phyloP scores from a whole-genome alignment of 305 asterid species.

The Caryopteris hybrid region DNA sequence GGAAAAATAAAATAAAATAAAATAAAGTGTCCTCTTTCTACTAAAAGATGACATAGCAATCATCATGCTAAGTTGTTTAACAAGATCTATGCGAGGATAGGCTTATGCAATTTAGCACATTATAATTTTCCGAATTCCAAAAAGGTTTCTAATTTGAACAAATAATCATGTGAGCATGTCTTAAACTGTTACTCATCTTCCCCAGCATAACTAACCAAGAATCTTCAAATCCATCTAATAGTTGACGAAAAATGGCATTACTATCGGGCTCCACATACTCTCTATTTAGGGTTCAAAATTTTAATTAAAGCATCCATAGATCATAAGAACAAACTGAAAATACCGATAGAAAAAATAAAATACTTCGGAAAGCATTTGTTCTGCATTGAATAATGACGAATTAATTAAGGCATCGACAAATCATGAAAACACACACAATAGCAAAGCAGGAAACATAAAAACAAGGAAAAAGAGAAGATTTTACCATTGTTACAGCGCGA shows the following conservation, averaged over 20 bases:
- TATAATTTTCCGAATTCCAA: neutral
- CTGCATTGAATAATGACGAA: neutral
- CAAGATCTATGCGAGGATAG: neutral
- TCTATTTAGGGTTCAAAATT: neutral
- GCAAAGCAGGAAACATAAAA: neutral
- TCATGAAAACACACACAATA: neutral
- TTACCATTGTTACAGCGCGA: conserved; percentile 23
- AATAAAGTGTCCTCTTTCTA: neutral
- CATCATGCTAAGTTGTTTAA: neutral
- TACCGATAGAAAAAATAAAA: neutral
- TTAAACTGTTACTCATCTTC: neutral
- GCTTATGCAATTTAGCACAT: neutral
- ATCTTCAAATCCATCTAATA: too few relatives aligned
- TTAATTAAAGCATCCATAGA: neutral
- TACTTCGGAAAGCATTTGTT: neutral
- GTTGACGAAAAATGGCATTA: neutral
- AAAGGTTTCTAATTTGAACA: neutral
- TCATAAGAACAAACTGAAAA: neutral
- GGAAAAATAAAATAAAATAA: neutral
- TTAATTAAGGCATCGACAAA: neutral
- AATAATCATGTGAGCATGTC: neutral
- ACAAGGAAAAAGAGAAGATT: neutral
- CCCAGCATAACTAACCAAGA: too few relatives aligned
- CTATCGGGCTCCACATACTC: too few relatives aligned
- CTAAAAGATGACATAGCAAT: neutral